Percentiles rank a stretch among this genome's conserved stretches.
phyloP scores from a whole-genome alignment of 176 grass and related monocot genomes.

The Otatea glauca region DNA sequence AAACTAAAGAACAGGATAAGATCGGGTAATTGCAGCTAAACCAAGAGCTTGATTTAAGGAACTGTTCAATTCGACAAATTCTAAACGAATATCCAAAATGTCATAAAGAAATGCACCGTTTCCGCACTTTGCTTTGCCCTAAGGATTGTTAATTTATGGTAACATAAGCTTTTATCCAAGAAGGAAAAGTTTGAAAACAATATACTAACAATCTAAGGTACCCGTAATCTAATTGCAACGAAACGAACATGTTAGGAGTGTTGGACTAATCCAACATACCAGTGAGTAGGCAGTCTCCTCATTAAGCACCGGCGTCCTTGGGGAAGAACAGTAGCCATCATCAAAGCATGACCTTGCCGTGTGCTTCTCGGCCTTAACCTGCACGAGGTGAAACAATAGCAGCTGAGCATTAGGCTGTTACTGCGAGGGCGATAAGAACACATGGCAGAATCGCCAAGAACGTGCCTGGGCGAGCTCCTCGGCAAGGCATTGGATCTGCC shows the following conservation, averaged over 20 bases:
- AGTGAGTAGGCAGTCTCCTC: slow-evolving; percentile 62
- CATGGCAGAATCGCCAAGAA: slow-evolving; percentile 23
- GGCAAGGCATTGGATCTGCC: slow-evolving; percentile 83
- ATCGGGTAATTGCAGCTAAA: not conserved
- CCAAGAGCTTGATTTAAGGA: not conserved
- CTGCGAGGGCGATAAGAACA: not conserved
- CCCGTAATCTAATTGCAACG: not conserved
- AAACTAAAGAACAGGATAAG: not conserved
- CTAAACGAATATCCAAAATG: not conserved
- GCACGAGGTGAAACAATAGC: not conserved
- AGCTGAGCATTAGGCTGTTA: slow-evolving; percentile 23
- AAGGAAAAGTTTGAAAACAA: not conserved
- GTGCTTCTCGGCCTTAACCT: slow-evolving; percentile 87
- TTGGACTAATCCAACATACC: slow-evolving; percentile 46
- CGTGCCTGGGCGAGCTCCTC: slow-evolving; percentile 89
- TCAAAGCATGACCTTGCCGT: slow-evolving; percentile 58
- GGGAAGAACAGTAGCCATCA: slow-evolving; percentile 59
- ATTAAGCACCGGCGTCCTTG: slow-evolving; percentile 63
- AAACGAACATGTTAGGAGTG: not conserved
- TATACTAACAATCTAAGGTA: not conserved
- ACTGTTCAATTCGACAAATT: not conserved
- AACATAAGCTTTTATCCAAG: not conserved
- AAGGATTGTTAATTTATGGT: not conserved
- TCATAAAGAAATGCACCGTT: not conserved
- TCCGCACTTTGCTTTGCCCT: not conserved